Percentiles rank a stretch among this genome's conserved stretches.
These are phyloP conservation scores for Erythrophleum ivorense DNA, from an alignment of 331 rosid species.

Conservation along the genomic window DNA sequence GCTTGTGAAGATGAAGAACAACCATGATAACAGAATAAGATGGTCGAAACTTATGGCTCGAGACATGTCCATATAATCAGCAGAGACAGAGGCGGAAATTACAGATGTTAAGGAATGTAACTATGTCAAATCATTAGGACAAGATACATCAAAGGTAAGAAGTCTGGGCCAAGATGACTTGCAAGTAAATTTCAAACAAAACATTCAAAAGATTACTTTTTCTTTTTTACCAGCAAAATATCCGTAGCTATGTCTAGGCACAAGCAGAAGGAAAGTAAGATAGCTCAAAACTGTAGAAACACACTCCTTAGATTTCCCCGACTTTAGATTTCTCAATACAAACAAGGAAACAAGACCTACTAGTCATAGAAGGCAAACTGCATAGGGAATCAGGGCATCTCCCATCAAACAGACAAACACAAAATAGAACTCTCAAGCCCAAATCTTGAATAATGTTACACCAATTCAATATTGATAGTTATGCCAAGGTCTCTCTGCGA, in stretches of 20 bases:
- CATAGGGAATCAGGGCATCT: background rate
- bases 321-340: background rate
- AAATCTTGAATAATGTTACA: background rate
- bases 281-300: background rate
- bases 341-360: background rate
- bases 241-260: background rate
- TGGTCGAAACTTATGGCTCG: slow-evolving; percentile 30
- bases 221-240: background rate
- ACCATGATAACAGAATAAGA: slow-evolving; percentile 26
- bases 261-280: slow-evolving; percentile 7
- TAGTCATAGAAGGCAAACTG: background rate
- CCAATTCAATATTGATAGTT: slow-evolving; percentile 1
- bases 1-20: slow-evolving; percentile 47
- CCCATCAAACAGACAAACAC: background rate
- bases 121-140: slow-evolving; percentile 16
- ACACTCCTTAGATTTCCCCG: background rate
- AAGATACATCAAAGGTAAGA: slow-evolving; percentile 6
- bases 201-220: background rate
- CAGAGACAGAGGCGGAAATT: background rate
- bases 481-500: background rate
- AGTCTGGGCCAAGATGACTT: slow-evolving; percentile 3
- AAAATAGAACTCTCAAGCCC: slow-evolving; percentile 2
- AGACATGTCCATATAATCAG: slow-evolving; percentile 1
- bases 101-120: slow-evolving; percentile 31
- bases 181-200: slow-evolving; percentile 17